Evolutionary conservation across 495 filamentous ascomycete genomes (phyloP), one percentile per base, ranked within the genome.

Genomic region (Annulohypoxylon nitens): DNA sequence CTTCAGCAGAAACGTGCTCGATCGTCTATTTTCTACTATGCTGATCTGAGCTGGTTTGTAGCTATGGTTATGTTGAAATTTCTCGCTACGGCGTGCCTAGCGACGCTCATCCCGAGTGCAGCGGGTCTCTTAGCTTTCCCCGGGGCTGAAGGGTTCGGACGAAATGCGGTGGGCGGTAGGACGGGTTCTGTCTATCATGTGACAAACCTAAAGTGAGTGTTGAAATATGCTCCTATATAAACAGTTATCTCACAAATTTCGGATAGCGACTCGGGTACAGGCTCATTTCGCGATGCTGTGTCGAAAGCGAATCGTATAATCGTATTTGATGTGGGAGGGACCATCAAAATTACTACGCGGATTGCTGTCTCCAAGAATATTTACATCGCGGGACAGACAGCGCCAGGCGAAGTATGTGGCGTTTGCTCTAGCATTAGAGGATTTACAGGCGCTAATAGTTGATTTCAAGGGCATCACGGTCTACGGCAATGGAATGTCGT

Each of bases 211-310:
- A 64, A 76, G 76, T 76, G 43, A 59, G 73, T 67, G 33, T 16
- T n/a, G 11, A 10, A 10, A 33, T 10, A 18, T 25, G 41, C 1
- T 9, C 20, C 5, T 6, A 16, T 9, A 34, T 41, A 26, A 3
- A 6, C 4, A 12, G 7, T 1, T 2, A 30, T 10, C 43, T 62
- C 16, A 73, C 23, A 33, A 23, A 18, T 8, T 23, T 16, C 16
- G 37, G n/a, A 16, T 36, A 77, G 75, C 54, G 80, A 84, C 50
- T 68, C 70, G 7, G 81, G 81, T 2, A 59, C 79, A 1, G 81
- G 82, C 2, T 84, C 82, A 5, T 79, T 84, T 59, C 78, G 81
- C 10, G 82, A 83, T 67, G 81, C 81, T 4, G 82, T 83, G 60
- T 79, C 77, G 41, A 48, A 64, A 20, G 74, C 79, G 0, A 79